Base-by-base conservation (phyloP, 495 filamentous ascomycete species). In the Amniculicola lignicola region DNA sequence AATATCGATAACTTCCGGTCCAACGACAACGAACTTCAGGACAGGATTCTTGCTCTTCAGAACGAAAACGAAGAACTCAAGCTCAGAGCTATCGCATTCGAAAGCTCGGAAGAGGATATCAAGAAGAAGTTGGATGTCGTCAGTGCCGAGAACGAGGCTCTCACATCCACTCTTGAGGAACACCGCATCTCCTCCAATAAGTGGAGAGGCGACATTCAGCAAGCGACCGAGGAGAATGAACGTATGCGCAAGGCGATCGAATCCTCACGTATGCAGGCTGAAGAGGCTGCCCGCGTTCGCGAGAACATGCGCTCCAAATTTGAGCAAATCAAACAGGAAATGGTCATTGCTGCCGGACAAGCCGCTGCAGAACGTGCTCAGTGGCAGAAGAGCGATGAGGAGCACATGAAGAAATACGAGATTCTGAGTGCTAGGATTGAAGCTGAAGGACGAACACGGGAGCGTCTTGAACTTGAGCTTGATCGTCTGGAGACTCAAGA, bases 391-490 rank as follows among this genome's bases (percentile, higher is more conserved):
- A 84, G 80, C 59, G 85, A 92, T 62, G 82, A 91, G 62, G 80
- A 85, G 39, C 79, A 88, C 53, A 74, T 81, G 48, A 84, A 84
- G 56, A 82, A 81, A 49, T 84, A 90, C 51, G 89, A 95, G 52
- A 82, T 91, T 39, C 78, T 96, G 19, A 84, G 84, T 50, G 87
- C 86, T 25, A 81, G 82, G 49, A 79, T 92, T 36, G 85, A 84
- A 52, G 83, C 86, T 6, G 89, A 96, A 67, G 79, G 83, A 5
- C 78, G 83, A 52, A 85, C 87, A 23, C 81, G 88, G 22, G 83
- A 94, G 69, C 79, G 86, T 36, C 79, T 96, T 16, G 87, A 95
- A 65, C 72, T 77, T 3, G 89, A 96, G 67, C 80, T 96, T 44
- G 79, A 82, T 56, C 75, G 83, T 18, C 71, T 96, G 16, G 88